phyloP scores from a whole-genome alignment of 345 rosid species.

The Lepidium sativum region DNA sequence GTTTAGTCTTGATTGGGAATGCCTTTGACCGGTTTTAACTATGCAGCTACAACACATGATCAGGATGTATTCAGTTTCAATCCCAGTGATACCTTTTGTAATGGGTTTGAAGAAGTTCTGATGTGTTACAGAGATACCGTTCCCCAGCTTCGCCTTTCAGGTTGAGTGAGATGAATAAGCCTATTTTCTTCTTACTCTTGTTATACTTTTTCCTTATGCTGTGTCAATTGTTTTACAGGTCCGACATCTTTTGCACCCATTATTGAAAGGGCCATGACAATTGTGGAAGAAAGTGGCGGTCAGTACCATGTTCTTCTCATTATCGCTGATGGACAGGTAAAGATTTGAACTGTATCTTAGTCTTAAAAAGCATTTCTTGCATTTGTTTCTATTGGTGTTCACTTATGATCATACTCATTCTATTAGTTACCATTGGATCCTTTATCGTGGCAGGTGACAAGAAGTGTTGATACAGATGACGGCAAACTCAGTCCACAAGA shows the following conservation, averaged over 20 bases:
- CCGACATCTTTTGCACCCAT: constrained; percentile 92
- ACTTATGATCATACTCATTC: not conserved
- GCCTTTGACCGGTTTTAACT: not conserved
- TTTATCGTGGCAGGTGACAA: constrained; percentile 52
- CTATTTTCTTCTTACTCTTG: constrained; percentile 1
- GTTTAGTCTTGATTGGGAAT: constrained; percentile 2
- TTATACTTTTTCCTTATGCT: constrained; percentile 1
- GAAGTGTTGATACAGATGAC: constrained; percentile 58
- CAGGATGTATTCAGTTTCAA: constrained; percentile 86
- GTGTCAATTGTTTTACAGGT: constrained; percentile 33
- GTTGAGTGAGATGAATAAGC: constrained; percentile 18
- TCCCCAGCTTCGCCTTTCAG: constrained; percentile 82
- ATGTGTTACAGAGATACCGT: constrained; percentile 62
- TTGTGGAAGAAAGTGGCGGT: constrained; percentile 83
- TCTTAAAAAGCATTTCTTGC: not conserved
- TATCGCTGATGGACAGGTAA: constrained; percentile 94
- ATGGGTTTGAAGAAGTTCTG: constrained; percentile 89
- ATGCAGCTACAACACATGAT: constrained; percentile 83
- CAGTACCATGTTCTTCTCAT: constrained; percentile 89
- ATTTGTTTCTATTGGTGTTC: not conserved
- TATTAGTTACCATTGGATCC: not conserved
- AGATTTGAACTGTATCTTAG: not conserved
- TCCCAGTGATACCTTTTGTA: constrained; percentile 50
- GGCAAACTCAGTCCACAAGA: constrained; percentile 79
- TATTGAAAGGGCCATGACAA: constrained; percentile 73